Base-by-base conservation (phyloP, 495 filamentous ascomycete species). In the Halenospora varia region DNA sequence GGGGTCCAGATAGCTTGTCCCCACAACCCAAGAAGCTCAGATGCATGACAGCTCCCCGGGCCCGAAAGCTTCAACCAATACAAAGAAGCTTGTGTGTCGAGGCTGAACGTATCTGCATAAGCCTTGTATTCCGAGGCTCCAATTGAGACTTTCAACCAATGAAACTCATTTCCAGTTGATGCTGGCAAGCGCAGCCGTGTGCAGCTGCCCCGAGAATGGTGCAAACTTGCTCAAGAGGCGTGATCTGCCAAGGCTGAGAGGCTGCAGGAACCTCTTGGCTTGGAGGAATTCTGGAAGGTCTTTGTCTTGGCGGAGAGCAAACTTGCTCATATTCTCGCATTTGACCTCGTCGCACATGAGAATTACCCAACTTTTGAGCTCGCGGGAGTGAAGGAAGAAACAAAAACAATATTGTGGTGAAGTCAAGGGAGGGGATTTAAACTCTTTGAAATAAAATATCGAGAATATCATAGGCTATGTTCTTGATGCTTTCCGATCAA, bases 21-120 rank as follows among this genome's bases (percentile, higher is more conserved):
- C 45, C 45, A 48, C 6, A 18, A 18, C 45, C 20, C 17, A 25
- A 51, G 17, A 55, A 45, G 26, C 50, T 15, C 53, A 46, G 20
- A 55, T 51, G 47, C 22, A 4, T 51, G 64, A 55, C 20, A 56
- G 57, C 44, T 25, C 40, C 50, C 57, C 55, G 51, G 20, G 3
- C 22, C 25, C 24, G 2, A 57, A 62, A 4, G 29, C 29, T 35
- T 35, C 29, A 13, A 4, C 29, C 29, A 35, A 35, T 35, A 4
- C 29, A 4, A 13, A 66, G 62, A 62, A 66, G 59, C 57, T 64
- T 66, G 60, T 50, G 53, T 47, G 40, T 17, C n/a, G 13, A 48
- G 42, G 26, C 25, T 56, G 44, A 3, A 40, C 35, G 50, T 41
- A 42, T 53, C 51, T 59, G 48, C 53, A 35, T 35, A 6, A 35